Base-by-base conservation (phyloP, 2,329 filamentous ascomycete genomes). In the Aspergillus intermedius region DNA sequence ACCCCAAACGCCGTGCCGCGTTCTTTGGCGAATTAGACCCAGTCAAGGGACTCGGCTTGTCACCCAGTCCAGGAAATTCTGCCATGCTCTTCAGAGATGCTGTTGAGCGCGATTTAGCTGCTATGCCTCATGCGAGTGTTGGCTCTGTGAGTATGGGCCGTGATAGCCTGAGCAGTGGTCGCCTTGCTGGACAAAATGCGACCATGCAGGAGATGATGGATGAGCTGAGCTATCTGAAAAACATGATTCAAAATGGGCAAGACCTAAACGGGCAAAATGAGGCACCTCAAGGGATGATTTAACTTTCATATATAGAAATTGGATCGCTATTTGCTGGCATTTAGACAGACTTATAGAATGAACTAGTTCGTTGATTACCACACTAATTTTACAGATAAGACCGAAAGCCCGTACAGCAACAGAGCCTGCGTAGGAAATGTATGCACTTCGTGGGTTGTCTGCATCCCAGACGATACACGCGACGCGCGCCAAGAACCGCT, bases 181-280 rank as follows among this genome's bases (percentile, higher is more conserved):
- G 57, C 13, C 45, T 63, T 30, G 49, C 53, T 22, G 58, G 62
- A 2, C 66, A 67, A 49, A 60, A 60, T 42, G 66, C 59, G 32
- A 68, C 67, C 15, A 73, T 78, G 64, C 69, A 73, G 53, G 70
- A 76, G 53, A 60, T 78, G 49, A 67, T 78, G 57, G 71, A 74
- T 52, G 76, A 79, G 52, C 62, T 78, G 60, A 74, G 74, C 47
- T 78, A 79, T 57, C 60, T 79, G 37, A 73, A 74, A 21, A 67
- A 69, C 46, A 66, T 75, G 50, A 77, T 78, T 30, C 64, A 68
- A 47, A 61, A 61, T 49, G 65, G 61, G 35, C 17, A 17, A 9
- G 21, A 22, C 5, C 5, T 22, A 22, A 54, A 30, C 37, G 22
- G 44, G 25, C 25, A 30, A 30, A 30, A 30, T 30, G 25, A 30